Base-by-base conservation (phyloP, 345 rosid species). In the Passiflora organensis region DNA sequence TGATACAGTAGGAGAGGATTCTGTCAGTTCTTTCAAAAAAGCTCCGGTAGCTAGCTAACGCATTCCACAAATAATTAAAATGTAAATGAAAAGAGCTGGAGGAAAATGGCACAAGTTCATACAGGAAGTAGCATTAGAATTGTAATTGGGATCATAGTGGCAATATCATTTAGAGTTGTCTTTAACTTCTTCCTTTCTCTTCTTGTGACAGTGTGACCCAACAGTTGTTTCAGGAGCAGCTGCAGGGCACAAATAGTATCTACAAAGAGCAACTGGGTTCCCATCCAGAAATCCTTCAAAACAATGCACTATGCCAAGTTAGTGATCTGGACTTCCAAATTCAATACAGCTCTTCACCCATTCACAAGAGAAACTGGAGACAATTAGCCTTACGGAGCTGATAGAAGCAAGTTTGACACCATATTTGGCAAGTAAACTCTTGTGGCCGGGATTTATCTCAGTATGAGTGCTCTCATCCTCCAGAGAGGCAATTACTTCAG, bases 81-180 rank as follows among this genome's bases (percentile, higher is more conserved):
- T 10, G n/a, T 14, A 4, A 20, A 23, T 43, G 53, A 24, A 21
- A n/a, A 50, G n/a, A n/a, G n/a, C 20, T 11, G 25, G 18, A 15
- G 48, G 13, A 22, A 34, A 39, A 39, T 2, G 19, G 20, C 37
- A 22, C 13, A 36, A 10, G 59, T 43, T 46, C 83, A 72, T 76
- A 81, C 91, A 38, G 91, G 87, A 59, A 84, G 63, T 50, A 81
- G 69, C 87, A 84, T 81, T 50, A 84, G 68, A 44, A 84, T 71
- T 32, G 83, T 72, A 45, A 81, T 56, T 0, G 91, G 91, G 47
- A 81, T 48, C 37, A 84, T 80, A 8, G 75, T 48, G 6, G 82
- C 76, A 2, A 82, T 53, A 71, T 82, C 87, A 53, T 49, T 72
- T 14, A 82, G 20, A 5, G 81, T 78, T 63, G 76, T 70, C 64